Evolutionary conservation across 192 early-diverging fungal species (phyloP).

Genomic region (Glomus cerebriforme): DNA sequence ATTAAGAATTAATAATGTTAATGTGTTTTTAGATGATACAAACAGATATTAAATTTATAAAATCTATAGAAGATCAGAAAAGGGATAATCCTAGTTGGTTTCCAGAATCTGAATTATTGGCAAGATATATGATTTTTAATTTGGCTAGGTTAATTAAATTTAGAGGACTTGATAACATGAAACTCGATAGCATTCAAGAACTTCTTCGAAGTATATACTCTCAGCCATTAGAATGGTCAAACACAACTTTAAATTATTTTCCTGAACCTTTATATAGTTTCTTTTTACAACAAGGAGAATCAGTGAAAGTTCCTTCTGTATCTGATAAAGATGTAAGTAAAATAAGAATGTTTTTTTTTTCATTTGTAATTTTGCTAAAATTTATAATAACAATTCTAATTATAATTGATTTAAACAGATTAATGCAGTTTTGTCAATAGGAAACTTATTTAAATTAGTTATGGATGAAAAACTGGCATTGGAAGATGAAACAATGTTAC

Average conservation of each 20-base stretch:
- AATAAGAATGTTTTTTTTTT: background rate
- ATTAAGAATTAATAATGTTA: slow-evolving; percentile 6
- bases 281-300: slow-evolving; percentile 36
- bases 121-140: slow-evolving; percentile 53
- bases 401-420: background rate
- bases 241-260: slow-evolving; percentile 53
- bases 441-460: slow-evolving; percentile 7
- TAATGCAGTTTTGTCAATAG: slow-evolving; percentile 2
- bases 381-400: background rate
- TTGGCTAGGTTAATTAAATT: slow-evolving; percentile 55
- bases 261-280: slow-evolving; percentile 51
- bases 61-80: slow-evolving; percentile 54
- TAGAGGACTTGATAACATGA: slow-evolving; percentile 56
- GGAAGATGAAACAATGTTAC: slow-evolving; percentile 31
- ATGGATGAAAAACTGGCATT: background rate
- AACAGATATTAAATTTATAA: slow-evolving; percentile 51
- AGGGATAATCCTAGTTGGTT: slow-evolving; percentile 61
- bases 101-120: slow-evolving; percentile 62
- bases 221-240: slow-evolving; percentile 56
- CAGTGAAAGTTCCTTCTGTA: slow-evolving; percentile 18
- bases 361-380: background rate
- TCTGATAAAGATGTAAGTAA: slow-evolving; percentile 21
- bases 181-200: slow-evolving; percentile 47
- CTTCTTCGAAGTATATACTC: slow-evolving; percentile 53
- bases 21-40: slow-evolving; percentile 42